phyloP scores from a whole-genome alignment of 2,329 filamentous ascomycete genomes.

The Colletotrichum euphorbiae region DNA sequence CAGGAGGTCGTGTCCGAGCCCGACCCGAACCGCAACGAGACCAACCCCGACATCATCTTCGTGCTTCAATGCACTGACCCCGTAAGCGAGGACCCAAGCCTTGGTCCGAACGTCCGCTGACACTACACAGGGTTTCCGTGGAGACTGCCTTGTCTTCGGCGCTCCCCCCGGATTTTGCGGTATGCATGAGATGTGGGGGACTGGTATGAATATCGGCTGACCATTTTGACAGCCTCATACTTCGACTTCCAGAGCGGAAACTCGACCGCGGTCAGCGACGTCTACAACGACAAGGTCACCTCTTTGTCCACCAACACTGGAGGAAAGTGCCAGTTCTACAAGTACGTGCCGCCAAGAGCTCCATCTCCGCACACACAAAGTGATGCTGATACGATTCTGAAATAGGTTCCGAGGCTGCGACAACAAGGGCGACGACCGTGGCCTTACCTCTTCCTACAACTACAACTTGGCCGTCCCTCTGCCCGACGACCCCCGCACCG shows the following conservation, averaged over 20 bases:
- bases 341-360: background rate
- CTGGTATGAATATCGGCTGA: no score
- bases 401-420: constrained; percentile 28
- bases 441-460: constrained; percentile 29
- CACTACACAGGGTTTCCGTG: constrained; percentile 27
- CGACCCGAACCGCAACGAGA: constrained; percentile 31
- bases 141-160: constrained; percentile 29
- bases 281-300: constrained; percentile 25
- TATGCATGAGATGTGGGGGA: background rate
- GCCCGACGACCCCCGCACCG: constrained; percentile 24
- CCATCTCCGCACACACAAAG: background rate
- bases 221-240: constrained; percentile 14
- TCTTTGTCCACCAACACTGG: constrained; percentile 33
- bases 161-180: constrained; percentile 19
- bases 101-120: background rate
- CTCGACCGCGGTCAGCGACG: constrained; percentile 20
- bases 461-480: constrained; percentile 28
- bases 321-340: constrained; percentile 34
- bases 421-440: constrained; percentile 37
- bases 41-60: constrained; percentile 21
- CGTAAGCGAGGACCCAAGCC: background rate
- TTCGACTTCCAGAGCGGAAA: constrained; percentile 20
- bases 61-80: constrained; percentile 24
- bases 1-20: constrained; percentile 9
- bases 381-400: background rate